phyloP scores from a whole-genome alignment of 257 asterid genomes.

The Mitragyna speciosa region DNA sequence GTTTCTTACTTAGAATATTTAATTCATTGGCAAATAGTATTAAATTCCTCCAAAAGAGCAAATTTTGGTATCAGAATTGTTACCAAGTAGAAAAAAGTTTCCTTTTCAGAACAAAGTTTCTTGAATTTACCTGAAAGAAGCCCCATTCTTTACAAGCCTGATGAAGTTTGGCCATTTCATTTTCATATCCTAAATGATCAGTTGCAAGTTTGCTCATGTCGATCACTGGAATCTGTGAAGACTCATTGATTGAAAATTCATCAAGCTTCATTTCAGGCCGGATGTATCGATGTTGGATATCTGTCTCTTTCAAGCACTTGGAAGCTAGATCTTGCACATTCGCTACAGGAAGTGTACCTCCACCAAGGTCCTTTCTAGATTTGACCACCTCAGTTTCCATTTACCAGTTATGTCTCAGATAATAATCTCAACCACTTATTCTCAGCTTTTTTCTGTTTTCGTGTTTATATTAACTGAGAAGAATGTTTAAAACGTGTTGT shows the following conservation, averaged over 20 bases:
- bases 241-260: slow-evolving; percentile 16
- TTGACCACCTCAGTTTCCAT: background rate
- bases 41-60: too few species aligned
- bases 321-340: slow-evolving; percentile 32
- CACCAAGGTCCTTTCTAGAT: slow-evolving; percentile 15
- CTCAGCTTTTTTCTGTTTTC: too few species aligned
- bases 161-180: slow-evolving; percentile 35
- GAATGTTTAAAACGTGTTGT: too few species aligned
- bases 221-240: slow-evolving; percentile 31
- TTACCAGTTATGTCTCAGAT: too few species aligned
- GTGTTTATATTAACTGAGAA: too few species aligned
- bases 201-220: slow-evolving; percentile 32
- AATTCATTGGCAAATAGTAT: too few species aligned
- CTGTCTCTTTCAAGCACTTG: background rate
- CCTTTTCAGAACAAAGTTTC: too few species aligned
- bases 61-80: too few species aligned
- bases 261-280: slow-evolving; percentile 22
- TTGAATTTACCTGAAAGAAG: too few species aligned
- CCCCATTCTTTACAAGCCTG: slow-evolving; percentile 41
- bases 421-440: background rate
- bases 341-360: slow-evolving; percentile 31
- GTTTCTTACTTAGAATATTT: too few species aligned
- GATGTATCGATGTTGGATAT: slow-evolving; percentile 27
- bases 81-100: too few species aligned
- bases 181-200: slow-evolving; percentile 4